phyloP scores from a whole-genome alignment of 371 early-diverging fungal species.

The Syncephalastrum monosporum region DNA sequence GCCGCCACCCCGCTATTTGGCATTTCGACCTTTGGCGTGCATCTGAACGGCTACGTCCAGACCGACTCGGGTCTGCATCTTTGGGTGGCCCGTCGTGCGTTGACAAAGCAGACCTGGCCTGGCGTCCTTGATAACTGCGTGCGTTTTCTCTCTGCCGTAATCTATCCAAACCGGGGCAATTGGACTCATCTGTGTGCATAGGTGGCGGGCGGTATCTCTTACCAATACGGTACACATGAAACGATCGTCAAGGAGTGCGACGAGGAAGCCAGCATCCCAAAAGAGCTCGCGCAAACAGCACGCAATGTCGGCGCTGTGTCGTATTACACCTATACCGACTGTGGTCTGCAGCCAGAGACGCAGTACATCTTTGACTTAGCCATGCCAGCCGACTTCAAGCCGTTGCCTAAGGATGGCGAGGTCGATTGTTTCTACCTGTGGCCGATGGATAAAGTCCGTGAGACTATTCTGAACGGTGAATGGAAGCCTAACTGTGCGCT shows the following conservation, averaged over 20 bases:
- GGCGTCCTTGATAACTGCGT: constrained; percentile 85
- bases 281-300: constrained; percentile 52
- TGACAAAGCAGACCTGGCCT: constrained; percentile 85
- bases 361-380: constrained; percentile 85
- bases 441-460: constrained; percentile 65
- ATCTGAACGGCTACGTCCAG: constrained; percentile 75
- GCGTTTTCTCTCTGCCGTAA: constrained; percentile 12
- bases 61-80: constrained; percentile 54
- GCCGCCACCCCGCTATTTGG: constrained; percentile 80
- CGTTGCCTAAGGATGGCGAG: constrained; percentile 86
- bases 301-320: constrained; percentile 64
- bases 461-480: constrained; percentile 56
- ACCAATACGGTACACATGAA: constrained; percentile 55
- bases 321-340: constrained; percentile 58
- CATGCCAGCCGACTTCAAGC: constrained; percentile 61
- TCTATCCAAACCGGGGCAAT: neutral
- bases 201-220: constrained; percentile 85
- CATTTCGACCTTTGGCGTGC: constrained; percentile 76
- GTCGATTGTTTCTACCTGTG: constrained; percentile 82
- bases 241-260: constrained; percentile 85
- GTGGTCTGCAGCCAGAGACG: constrained; percentile 69
- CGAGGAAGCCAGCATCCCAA: constrained; percentile 86
- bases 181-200: constrained; percentile 9
- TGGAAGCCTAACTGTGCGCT: constrained; percentile 91
- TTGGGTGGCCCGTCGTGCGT: constrained; percentile 85